phyloP scores from a whole-genome alignment of 75 land plant species.

The Azolla pinnata region DNA sequence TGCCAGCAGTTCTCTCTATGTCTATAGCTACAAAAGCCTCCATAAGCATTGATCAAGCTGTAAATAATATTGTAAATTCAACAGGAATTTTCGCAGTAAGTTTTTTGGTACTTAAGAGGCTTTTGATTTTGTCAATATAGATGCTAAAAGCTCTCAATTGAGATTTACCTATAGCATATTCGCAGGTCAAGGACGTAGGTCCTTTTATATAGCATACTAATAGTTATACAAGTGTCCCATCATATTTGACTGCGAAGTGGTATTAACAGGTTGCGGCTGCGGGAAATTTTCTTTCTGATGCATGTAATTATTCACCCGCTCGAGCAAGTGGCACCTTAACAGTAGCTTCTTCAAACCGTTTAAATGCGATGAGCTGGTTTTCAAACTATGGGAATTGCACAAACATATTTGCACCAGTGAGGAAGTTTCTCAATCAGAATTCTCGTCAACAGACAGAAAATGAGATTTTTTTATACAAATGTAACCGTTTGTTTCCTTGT shows the following conservation, averaged over 20 bases:
- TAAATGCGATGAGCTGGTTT: conserved; percentile 19
- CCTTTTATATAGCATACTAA: too few relatives aligned
- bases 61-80: conserved; percentile 13
- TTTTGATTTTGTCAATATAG: too few relatives aligned
- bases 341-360: conserved; percentile 12
- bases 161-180: too few relatives aligned
- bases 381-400: conserved; percentile 24
- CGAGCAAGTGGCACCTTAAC: conserved; percentile 13
- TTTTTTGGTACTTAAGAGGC: too few relatives aligned
- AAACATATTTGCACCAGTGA: conserved; percentile 22
- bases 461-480: not conserved
- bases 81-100: conserved; percentile 20
- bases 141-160: too few relatives aligned
- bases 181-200: too few relatives aligned
- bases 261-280: conserved; percentile 18
- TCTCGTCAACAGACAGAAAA: too few relatives aligned
- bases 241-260: too few relatives aligned
- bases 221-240: too few relatives aligned
- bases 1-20: conserved; percentile 23
- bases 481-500: not conserved
- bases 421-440: too few relatives aligned
- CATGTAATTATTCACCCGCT: conserved; percentile 26
- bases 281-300: conserved; percentile 9
- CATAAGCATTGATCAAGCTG: conserved; percentile 30
- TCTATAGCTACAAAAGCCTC: conserved; percentile 25